phyloP scores from a whole-genome alignment of 2,329 filamentous ascomycete genomes.

The Colletotrichum liaoningense region DNA sequence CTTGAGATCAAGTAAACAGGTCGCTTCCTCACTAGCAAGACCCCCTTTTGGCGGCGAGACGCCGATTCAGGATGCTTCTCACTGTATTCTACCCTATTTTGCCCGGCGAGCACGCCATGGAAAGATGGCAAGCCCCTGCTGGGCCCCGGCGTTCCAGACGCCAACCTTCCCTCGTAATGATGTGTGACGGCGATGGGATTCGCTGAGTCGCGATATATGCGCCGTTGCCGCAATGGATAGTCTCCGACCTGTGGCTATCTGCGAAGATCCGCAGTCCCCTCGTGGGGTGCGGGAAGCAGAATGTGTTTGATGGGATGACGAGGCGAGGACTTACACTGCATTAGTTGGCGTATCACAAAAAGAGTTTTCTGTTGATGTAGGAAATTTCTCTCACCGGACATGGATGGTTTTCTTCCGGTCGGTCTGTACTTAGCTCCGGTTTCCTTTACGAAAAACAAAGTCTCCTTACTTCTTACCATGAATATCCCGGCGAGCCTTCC shows the following conservation, averaged over 20 bases:
- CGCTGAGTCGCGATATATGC: slow-evolving; percentile 41
- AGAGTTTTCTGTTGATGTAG: slow-evolving; percentile 42
- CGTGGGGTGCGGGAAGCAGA: slow-evolving; percentile 50
- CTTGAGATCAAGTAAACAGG: slow-evolving; percentile 80
- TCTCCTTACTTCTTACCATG: slow-evolving; percentile 20
- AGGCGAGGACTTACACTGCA: slow-evolving; percentile 62
- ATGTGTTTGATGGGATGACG: slow-evolving; percentile 59
- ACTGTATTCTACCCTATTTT: slow-evolving; percentile 33
- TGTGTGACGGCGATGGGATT: slow-evolving; percentile 29
- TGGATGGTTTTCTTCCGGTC: slow-evolving; percentile 35
- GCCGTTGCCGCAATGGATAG: slow-evolving; percentile 53
- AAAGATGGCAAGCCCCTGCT: slow-evolving; percentile 19
- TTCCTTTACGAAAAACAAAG: slow-evolving; percentile 16
- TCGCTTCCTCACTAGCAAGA: background rate
- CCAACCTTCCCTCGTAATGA: slow-evolving; percentile 36
- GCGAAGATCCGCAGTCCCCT: slow-evolving; percentile 50
- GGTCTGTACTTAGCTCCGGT: slow-evolving; percentile 33
- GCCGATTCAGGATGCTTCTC: slow-evolving; percentile 17
- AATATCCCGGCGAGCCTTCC: background rate
- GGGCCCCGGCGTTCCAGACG: slow-evolving; percentile 22
- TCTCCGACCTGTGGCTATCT: slow-evolving; percentile 60
- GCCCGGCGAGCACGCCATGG: slow-evolving; percentile 12
- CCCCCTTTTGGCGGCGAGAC: slow-evolving; percentile 21
- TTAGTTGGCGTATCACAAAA: slow-evolving; percentile 60
- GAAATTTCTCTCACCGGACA: slow-evolving; percentile 22